Conservation (phyloP, 2,329 filamentous ascomycete species). For the Berkeleyomyces basicola region DNA sequence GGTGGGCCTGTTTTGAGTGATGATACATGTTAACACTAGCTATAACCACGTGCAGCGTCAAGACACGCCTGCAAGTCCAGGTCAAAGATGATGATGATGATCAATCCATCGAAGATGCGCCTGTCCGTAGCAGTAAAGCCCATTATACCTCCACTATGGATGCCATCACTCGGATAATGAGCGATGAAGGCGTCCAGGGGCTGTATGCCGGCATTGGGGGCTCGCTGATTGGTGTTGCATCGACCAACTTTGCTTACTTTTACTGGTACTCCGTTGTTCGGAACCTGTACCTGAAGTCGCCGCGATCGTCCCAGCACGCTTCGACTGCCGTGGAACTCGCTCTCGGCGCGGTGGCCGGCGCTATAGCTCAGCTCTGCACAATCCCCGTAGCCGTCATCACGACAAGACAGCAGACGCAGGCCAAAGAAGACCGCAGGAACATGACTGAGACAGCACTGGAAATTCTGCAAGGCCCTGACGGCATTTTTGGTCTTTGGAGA, state of each 20-base stretch:
- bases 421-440: conserved; percentile 67
- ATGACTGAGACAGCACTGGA: conserved; percentile 76
- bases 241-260: conserved; percentile 98
- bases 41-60: conserved; percentile 51
- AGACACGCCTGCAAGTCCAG: conserved; percentile 91
- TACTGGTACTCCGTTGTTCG: conserved; percentile 95
- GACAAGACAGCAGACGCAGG: conserved; percentile 87
- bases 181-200: conserved; percentile 62
- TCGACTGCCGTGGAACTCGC: conserved; percentile 69
- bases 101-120: conserved; percentile 25
- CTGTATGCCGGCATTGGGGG: conserved; percentile 83
- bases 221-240: conserved; percentile 77
- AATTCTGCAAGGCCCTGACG: conserved; percentile 80
- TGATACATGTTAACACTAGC: not conserved
- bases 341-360: conserved; percentile 74
- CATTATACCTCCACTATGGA: conserved; percentile 83
- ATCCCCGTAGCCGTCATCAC: conserved; percentile 94
- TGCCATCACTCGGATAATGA: conserved; percentile 69
- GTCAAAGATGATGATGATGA: conserved; percentile 25
- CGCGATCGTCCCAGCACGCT: conserved; percentile 37
- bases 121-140: conserved; percentile 32
- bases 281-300: conserved; percentile 53
- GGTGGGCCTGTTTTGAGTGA: not conserved
- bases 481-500: conserved; percentile 77
- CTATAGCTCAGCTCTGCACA: conserved; percentile 85